Evolutionary conservation across 2,329 filamentous ascomycete genomes (phyloP).

Genomic region (Botryotinia convoluta): DNA sequence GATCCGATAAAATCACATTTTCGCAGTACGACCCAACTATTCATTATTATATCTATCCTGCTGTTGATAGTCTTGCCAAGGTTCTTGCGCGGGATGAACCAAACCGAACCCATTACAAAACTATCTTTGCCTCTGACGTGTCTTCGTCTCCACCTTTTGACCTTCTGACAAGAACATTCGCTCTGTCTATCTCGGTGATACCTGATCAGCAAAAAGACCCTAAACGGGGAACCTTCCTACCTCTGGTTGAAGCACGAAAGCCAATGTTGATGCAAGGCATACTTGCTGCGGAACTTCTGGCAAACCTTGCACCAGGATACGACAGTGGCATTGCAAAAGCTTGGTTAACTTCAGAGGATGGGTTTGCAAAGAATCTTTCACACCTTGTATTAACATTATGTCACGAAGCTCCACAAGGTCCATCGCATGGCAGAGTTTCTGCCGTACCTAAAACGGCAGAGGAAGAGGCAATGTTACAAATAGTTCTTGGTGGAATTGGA

Average conservation of each 20-base stretch:
- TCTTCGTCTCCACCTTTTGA: conserved; percentile 65
- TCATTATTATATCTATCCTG: conserved; percentile 85
- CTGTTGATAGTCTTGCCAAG: conserved; percentile 88
- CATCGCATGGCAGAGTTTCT: conserved; percentile 39
- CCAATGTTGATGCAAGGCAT: conserved; percentile 90
- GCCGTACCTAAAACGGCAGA: conserved; percentile 36
- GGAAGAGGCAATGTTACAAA: conserved; percentile 42
- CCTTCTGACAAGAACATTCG: conserved; percentile 82
- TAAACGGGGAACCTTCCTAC: conserved; percentile 58
- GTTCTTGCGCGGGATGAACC: conserved; percentile 90
- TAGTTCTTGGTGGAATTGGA: conserved; percentile 65
- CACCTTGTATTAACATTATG: conserved; percentile 72
- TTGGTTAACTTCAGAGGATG: conserved; percentile 82
- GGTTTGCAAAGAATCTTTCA: conserved; percentile 77
- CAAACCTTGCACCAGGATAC: conserved; percentile 67
- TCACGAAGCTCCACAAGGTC: conserved; percentile 50
- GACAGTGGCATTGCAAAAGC: conserved; percentile 70
- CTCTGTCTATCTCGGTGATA: conserved; percentile 77
- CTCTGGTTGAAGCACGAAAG: conserved; percentile 78
- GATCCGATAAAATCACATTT: conserved; percentile 66
- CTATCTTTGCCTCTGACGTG: conserved; percentile 74
- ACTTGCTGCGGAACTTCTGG: conserved; percentile 83
- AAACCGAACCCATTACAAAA: conserved; percentile 80
- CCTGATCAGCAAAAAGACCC: conserved; percentile 66
- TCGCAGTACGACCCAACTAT: conserved; percentile 74